Percentiles rank a stretch among this genome's conserved stretches.
phyloP scores from a whole-genome alignment of 2,329 filamentous ascomycete genomes.

The Botrytis aclada region DNA sequence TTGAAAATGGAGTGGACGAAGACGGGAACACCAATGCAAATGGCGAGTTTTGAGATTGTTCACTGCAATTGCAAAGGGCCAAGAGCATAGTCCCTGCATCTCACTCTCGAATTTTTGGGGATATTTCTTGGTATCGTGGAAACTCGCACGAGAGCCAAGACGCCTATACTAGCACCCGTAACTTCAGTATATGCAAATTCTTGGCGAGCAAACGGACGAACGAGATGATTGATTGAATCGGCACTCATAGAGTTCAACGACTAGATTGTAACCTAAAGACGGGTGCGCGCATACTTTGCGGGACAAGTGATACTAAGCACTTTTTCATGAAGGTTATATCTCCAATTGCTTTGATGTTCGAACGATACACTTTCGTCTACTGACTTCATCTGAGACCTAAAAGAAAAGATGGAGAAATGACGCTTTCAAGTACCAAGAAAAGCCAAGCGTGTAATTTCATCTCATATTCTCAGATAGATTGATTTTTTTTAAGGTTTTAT shows the following conservation, averaged over 20 bases:
- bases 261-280: neutral
- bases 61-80: neutral
- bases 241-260: neutral
- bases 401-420: conserved; percentile 2
- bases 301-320: neutral
- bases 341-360: neutral
- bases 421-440: conserved; percentile 1
- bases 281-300: neutral
- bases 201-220: neutral
- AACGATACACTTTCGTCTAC: neutral
- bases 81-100: conserved; percentile 1
- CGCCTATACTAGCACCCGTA: neutral
- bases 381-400: neutral
- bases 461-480: conserved; percentile 9
- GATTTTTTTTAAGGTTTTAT: neutral
- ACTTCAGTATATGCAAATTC: neutral
- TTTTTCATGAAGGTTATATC: neutral
- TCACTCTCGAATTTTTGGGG: neutral
- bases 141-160: neutral
- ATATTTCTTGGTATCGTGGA: neutral
- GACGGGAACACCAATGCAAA: neutral
- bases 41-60: neutral
- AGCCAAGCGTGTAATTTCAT: neutral
- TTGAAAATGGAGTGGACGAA: neutral
- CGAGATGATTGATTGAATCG: neutral